Evolutionary conservation across 176 grass and related monocot genomes (phyloP), one percentile per base, ranked within the genome.

Genomic region (Oryza glaberrima): DNA sequence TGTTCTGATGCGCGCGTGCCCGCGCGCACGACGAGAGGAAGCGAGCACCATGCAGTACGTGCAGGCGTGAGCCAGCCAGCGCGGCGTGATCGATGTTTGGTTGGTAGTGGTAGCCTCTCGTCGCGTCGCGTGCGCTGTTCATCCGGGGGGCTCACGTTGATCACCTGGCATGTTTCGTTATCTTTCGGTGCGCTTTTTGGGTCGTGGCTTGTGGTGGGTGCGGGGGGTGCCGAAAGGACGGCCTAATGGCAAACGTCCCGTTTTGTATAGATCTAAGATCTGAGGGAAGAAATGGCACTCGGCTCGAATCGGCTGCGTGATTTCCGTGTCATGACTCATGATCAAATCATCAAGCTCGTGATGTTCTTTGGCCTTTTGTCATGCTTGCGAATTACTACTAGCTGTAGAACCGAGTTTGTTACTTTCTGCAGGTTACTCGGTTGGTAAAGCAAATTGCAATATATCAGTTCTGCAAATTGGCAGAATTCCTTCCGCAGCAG

Each of bases 211-310:
- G 11, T 82, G 79, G 47, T 49, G 49, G 49, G 38, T 46, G 68
- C 76, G 47, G 47, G 47, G 47, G 41, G 43, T 89, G 51, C n/a
- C 58, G 40, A 22, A 79, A 65, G 65, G 82, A 44, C 65, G 30
- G 65, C 82, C 73, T 66, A 82, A 82, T 67, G 56, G 78, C 56
- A 12, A 12, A 12, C 1, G 67, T 52, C 67, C 67, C 73, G 56
- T 28, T 73, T 82, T 82, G 83, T 86, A 77, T 36, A 82, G 17
- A 82, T 64, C 66, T 38, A 70, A 75, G 45, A 76, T 20, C 22
- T 12, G 1, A 66, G 47, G 17, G 23, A 11, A 13, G 20, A 38
- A 23, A 30, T 14, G 5, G 41, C 76, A 41, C 28, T 74, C 54
- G 7, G 54, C 17, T 5, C 22, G 12, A 52, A 43, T 80, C 20